Base-by-base conservation (phyloP, 768 basidiomycete species). In the Tulasnella sp. region DNA sequence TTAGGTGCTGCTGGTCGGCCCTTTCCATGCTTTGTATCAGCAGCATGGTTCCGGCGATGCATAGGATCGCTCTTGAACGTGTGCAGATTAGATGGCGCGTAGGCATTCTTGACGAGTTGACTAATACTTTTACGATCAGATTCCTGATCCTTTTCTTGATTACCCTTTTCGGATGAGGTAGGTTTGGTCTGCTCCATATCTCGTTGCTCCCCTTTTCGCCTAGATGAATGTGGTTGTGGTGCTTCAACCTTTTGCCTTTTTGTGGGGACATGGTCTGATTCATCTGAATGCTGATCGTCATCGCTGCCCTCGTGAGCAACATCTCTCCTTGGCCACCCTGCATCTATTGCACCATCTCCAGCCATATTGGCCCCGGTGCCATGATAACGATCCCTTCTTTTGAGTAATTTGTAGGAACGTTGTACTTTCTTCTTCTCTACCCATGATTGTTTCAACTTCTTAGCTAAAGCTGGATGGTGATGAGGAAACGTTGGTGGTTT, bases 371-470 rank as follows among this genome's bases (percentile, higher is more conserved):
- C 54, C 9, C 35, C 44, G 7, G 49, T 45, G 10, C 7, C 29
- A 19, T 5, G 61, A 47, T 25, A 58, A 52, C 20, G 69, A 57
- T 15, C 67, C 69, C 53, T 71, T 69, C 62, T 66, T 70, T 53
- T 72, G 72, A 67, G 81, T 84, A 67, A 83, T 70, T 31, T 75
- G 70, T 86, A 89, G 67, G 81, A 74, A 58, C 74, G 76, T 60
- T 81, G 83, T 50, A 87, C 74, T 66, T 87, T 88, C 53, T 73
- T 73, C 54, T 73, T 78, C 50, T 82, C 72, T 8, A 92, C 73
- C 78, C 90, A 91, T 53, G 76, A 72, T 61, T 76, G 73, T 66
- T 89, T 92, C 53, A 92, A 69, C 58, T 78, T 80, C 63, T 76
- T 83, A 16, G 90, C 89, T n/a, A n/a, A n/a, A n/a, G n/a, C n/a